phyloP scores from a whole-genome alignment of 2,329 filamentous ascomycete species.

The Dendrostoma leiphaemia region DNA sequence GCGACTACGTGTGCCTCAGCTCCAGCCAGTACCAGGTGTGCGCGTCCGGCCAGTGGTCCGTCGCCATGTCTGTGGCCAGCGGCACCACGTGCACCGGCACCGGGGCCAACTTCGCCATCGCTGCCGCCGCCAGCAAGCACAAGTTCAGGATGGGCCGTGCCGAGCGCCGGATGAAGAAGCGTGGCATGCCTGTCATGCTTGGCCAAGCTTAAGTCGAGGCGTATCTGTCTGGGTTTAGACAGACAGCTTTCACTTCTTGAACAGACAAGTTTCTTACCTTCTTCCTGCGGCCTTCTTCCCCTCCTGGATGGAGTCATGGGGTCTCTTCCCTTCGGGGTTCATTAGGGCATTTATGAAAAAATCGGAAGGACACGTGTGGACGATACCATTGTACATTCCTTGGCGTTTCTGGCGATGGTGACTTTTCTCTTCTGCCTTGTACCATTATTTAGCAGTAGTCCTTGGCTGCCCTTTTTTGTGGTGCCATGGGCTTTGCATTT shows the following conservation, averaged over 20 bases:
- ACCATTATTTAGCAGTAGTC: neutral
- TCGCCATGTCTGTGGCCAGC: conserved; percentile 36
- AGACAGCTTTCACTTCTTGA: neutral
- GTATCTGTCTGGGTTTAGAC: too few relatives aligned
- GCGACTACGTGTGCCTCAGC: conserved; percentile 48
- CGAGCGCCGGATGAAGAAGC: conserved; percentile 10
- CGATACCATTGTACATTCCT: conserved; percentile 3
- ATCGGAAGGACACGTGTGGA: too few relatives aligned
- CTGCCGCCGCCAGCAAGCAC: conserved; percentile 23
- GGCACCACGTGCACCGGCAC: conserved; percentile 43
- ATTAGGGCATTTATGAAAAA: neutral
- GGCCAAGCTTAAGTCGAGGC: conserved; percentile 17
- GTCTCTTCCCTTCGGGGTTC: neutral
- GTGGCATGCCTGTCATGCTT: conserved; percentile 1
- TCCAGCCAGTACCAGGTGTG: conserved; percentile 52
- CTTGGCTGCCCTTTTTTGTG: neutral
- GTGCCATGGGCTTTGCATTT: neutral
- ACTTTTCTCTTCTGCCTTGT: neutral
- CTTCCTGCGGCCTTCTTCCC: neutral
- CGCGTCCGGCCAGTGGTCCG: conserved; percentile 46
- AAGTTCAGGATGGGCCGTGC: conserved; percentile 14
- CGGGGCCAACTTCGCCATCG: conserved; percentile 30
- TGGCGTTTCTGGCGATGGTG: neutral
- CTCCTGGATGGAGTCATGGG: neutral
- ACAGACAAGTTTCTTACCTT: neutral